Conservation (phyloP, 768 basidiomycete species). For the Mycena galericulata region DNA sequence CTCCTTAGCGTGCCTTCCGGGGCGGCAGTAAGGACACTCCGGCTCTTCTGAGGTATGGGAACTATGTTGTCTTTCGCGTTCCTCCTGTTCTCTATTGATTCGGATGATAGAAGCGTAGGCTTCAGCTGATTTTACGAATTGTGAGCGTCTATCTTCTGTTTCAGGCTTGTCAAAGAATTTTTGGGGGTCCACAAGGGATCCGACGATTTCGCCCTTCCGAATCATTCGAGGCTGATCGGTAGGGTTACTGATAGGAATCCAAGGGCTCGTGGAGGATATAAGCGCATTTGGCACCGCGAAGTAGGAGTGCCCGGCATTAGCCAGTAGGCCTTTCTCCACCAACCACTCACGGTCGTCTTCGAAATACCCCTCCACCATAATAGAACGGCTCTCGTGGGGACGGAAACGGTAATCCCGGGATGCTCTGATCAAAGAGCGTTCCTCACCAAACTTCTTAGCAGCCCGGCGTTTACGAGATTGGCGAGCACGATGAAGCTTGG, state of each 20-base stretch:
- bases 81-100: neutral
- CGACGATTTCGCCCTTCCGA: neutral
- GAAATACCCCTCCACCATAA: neutral
- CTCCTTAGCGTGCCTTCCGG: too few species aligned
- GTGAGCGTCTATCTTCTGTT: neutral
- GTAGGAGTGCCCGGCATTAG: neutral
- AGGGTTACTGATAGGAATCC: neutral
- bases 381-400: neutral
- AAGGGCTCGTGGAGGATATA: neutral
- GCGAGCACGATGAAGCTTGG: neutral
- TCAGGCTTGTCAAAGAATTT: neutral
- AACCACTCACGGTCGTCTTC: neutral
- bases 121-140: neutral
- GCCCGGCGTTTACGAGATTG: neutral
- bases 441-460: neutral
- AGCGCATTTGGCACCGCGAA: neutral
- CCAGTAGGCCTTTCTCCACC: slow-evolving; percentile 5
- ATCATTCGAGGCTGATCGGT: neutral
- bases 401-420: neutral
- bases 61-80: too few species aligned
- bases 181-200: neutral
- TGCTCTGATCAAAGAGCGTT: neutral
- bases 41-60: too few species aligned
- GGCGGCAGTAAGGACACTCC: too few species aligned
- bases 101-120: neutral